Conservation (phyloP, 805 yeast genomes). For the Starmerella powellii region DNA sequence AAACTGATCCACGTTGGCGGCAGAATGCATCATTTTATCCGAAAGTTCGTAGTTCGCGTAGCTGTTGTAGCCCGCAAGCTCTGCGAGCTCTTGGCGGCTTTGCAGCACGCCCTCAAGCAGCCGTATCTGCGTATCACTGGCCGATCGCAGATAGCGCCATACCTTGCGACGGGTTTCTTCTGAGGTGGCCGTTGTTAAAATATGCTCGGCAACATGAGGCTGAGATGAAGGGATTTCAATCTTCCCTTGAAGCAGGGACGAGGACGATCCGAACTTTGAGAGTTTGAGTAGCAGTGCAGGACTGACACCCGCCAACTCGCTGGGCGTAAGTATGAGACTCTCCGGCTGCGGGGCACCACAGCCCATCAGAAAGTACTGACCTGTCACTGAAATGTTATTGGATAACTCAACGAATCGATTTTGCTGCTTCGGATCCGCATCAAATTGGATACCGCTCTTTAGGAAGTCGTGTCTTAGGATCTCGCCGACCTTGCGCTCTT, state of each 20-base stretch:
- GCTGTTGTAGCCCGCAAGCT: slow-evolving; percentile 54
- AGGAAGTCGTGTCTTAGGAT: slow-evolving; percentile 74
- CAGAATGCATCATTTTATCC: slow-evolving; percentile 81
- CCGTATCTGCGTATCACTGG: slow-evolving; percentile 49
- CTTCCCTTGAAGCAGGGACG: neutral
- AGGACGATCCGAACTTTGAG: slow-evolving; percentile 7
- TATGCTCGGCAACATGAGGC: slow-evolving; percentile 44
- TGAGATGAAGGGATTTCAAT: slow-evolving; percentile 7
- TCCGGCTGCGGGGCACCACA: slow-evolving; percentile 24
- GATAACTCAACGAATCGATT: slow-evolving; percentile 55
- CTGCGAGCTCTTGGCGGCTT: slow-evolving; percentile 59
- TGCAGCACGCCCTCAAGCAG: slow-evolving; percentile 48
- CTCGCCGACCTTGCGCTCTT: slow-evolving; percentile 73
- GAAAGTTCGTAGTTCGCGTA: slow-evolving; percentile 71
- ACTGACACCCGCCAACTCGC: slow-evolving; percentile 28
- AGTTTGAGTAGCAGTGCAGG: slow-evolving; percentile 25
- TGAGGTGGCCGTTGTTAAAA: slow-evolving; percentile 47
- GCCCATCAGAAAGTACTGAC: slow-evolving; percentile 58
- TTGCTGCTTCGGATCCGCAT: slow-evolving; percentile 44
- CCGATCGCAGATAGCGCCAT: slow-evolving; percentile 65
- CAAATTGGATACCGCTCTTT: slow-evolving; percentile 78
- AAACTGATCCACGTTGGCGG: slow-evolving; percentile 63
- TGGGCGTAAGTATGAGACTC: slow-evolving; percentile 18
- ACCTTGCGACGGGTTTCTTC: slow-evolving; percentile 49
- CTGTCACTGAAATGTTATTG: slow-evolving; percentile 66